Conservation (phyloP, 2,329 filamentous ascomycete genomes). For the Chrysoporthe deuterocubensis region DNA sequence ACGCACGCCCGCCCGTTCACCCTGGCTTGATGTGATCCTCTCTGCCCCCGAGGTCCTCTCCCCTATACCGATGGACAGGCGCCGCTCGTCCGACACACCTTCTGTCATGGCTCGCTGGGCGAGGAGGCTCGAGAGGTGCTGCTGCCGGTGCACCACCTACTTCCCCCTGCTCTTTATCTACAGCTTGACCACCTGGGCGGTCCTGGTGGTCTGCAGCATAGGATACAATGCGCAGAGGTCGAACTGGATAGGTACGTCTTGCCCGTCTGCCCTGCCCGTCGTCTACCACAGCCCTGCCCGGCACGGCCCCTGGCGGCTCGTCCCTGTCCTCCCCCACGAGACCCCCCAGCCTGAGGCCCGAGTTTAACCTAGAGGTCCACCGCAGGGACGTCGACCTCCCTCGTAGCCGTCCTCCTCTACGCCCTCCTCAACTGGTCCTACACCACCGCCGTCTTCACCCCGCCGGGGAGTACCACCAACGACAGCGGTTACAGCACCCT, state of each 20-base stretch:
- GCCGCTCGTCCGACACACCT: constrained; percentile 38
- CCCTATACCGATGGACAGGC: constrained; percentile 29
- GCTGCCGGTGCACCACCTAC: constrained; percentile 78
- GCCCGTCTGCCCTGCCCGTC: not conserved
- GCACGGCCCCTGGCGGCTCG: not conserved
- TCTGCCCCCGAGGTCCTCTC: constrained; percentile 6
- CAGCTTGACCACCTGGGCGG: constrained; percentile 86
- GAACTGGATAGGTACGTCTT: constrained; percentile 59
- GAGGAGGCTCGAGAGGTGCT: constrained; percentile 76
- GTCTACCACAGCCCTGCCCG: not conserved
- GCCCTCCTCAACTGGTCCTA: constrained; percentile 85
- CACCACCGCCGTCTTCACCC: constrained; percentile 89
- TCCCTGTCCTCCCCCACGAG: not conserved
- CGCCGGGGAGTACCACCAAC: constrained; percentile 74
- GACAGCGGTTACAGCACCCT: constrained; percentile 76
- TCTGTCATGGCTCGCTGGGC: constrained; percentile 64
- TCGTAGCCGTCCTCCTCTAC: constrained; percentile 73
- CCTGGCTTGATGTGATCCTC: constrained; percentile 10
- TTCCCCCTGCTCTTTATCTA: constrained; percentile 92
- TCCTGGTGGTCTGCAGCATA: constrained; percentile 82
- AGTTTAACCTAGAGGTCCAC: constrained; percentile 23
- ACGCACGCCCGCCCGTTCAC: not conserved
- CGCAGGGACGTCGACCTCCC: constrained; percentile 59
- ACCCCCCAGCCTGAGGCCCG: not conserved
- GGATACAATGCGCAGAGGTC: constrained; percentile 60